Percentiles rank a stretch among this genome's conserved stretches.
These are phyloP conservation scores for Eimeria zaria DNA, from an alignment of 169 alveolate species.

Conservation along the genomic window DNA sequence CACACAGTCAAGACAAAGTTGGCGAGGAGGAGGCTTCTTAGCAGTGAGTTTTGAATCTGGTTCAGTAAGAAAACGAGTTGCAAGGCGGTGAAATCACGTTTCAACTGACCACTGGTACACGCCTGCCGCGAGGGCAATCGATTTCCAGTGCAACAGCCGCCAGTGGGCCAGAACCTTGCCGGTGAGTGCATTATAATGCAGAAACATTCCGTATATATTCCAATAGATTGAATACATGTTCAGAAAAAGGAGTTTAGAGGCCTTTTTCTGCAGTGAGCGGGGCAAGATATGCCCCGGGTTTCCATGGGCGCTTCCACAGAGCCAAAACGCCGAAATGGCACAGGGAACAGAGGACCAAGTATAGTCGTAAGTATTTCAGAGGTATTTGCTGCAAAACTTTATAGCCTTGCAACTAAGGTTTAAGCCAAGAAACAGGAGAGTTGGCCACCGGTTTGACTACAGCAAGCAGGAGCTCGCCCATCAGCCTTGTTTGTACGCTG, in stretches of 20 bases:
- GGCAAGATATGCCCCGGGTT: not conserved
- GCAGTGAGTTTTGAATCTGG: not conserved
- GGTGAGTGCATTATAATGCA: not conserved
- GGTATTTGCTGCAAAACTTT: not conserved
- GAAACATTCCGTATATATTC: not conserved
- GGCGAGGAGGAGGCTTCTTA: no score
- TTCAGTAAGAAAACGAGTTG: not conserved
- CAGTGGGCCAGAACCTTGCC: not conserved
- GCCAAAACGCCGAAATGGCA: not conserved
- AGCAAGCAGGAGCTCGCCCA: not conserved
- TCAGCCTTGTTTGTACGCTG: not conserved
- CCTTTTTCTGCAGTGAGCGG: not conserved
- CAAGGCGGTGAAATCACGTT: not conserved
- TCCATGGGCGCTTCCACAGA: not conserved
- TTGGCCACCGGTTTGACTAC: not conserved
- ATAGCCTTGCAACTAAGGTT: no score
- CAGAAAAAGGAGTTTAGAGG: not conserved
- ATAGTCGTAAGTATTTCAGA: not conserved
- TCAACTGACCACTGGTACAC: not conserved
- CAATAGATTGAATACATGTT: no score
- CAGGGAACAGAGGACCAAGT: not conserved
- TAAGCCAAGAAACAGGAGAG: not conserved
- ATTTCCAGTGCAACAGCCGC: not conserved
- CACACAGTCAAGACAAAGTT: not conserved
- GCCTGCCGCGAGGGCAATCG: not conserved